These are phyloP conservation scores for Kwoniella dejecticola DNA, from an alignment of 768 basidiomycete species.

Conservation along the genomic window DNA sequence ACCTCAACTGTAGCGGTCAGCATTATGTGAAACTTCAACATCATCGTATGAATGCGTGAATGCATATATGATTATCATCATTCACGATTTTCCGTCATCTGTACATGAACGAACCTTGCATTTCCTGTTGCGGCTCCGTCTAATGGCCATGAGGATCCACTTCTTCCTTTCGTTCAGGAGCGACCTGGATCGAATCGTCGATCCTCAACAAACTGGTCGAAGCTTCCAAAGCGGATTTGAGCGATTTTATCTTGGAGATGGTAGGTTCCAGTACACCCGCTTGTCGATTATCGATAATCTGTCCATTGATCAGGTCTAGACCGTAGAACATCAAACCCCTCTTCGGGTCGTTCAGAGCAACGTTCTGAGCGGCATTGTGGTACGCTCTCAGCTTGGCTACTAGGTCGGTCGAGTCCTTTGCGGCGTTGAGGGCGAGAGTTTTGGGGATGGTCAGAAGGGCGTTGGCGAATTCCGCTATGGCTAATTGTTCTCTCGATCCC, in stretches of 20 bases:
- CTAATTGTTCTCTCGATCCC: constrained; percentile 97
- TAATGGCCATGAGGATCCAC: constrained; percentile 56
- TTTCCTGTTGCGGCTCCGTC: too few species aligned
- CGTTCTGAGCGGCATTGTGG: constrained; percentile 95
- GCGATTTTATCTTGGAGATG: constrained; percentile 91
- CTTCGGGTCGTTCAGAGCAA: constrained; percentile 85
- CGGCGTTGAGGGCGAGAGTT: constrained; percentile 94
- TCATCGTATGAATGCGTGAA: too few species aligned
- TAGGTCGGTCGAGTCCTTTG: constrained; percentile 95
- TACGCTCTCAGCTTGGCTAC: constrained; percentile 95
- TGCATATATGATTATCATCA: too few species aligned
- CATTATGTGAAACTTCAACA: too few species aligned
- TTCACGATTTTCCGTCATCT: neutral
- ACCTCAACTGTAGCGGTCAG: too few species aligned
- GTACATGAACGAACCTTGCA: too few species aligned
- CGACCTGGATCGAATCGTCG: constrained; percentile 62
- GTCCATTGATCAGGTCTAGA: constrained; percentile 88
- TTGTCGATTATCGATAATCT: constrained; percentile 89
- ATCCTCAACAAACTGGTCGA: constrained; percentile 92
- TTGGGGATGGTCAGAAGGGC: constrained; percentile 94
- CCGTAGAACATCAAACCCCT: constrained; percentile 88
- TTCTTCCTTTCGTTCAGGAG: constrained; percentile 51
- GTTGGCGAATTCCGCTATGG: constrained; percentile 96
- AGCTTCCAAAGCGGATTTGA: constrained; percentile 89
- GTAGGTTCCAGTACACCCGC: constrained; percentile 96